Evolutionary conservation across 1,284 basidiomycete species (phyloP), one percentile per base, ranked within the genome.

Genomic region (Boletus sp.): DNA sequence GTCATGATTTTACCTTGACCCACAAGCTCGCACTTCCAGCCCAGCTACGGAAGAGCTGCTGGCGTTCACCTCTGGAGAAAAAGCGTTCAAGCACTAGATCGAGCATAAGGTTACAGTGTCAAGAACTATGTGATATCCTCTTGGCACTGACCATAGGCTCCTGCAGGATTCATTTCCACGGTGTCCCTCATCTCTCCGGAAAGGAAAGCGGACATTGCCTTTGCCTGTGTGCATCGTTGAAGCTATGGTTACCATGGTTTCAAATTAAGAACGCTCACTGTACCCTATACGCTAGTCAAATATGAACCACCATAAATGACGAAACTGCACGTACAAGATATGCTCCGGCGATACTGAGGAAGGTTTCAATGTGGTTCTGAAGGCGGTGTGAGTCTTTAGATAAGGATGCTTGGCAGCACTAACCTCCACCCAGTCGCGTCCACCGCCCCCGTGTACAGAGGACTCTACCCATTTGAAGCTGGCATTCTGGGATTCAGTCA

Each of bases 401-500:
- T 8, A 2, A 38, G 14, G 3, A 8, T 30, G 29, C 2, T 1
- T 17, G n/a, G 4, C 26, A 10, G n/a, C 13, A 39, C 50, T 38
- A 50, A 88, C 88, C 74, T 98, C 94, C 14, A 96, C 91, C 96
- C 96, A 99, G 26, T 80, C 72, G 2, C 83, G 72, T 1, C 95
- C 96, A 14, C 93, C 95, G 4, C 82, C 81, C 5, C 95, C 95
- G 57, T 88, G 88, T 40, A 75, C 69, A 16, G 87, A 80, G 0
- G 91, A 87, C 69, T 99, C 96, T 0, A 96, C 94, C 96, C 95
- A 98, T 73, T 97, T 98, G 60, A 93, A 77, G 64, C 90, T 93
- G 51, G 6, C 13, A 17, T 46, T 19, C 9, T 27, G 7, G 37
- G 26, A 13, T 47, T 62, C 29, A 54, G 36, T 40, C 16, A 43